Percentiles rank a stretch among this genome's conserved stretches.
phyloP scores from a whole-genome alignment of 805 yeast genomes.

The Cyberlindnera subsufficiens region DNA sequence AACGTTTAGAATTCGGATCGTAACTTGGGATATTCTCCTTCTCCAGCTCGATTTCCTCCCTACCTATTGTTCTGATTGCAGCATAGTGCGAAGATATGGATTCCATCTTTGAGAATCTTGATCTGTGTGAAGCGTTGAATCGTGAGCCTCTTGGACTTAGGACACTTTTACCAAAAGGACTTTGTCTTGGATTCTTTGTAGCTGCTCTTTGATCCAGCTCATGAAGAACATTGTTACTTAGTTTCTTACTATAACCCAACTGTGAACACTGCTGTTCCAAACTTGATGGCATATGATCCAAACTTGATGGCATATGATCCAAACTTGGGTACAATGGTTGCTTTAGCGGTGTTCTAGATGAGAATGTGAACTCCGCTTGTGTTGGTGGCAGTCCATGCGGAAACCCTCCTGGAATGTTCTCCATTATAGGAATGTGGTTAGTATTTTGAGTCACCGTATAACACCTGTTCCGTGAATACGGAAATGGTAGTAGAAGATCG shows the following conservation, averaged over 20 bases:
- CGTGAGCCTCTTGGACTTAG: slow-evolving; percentile 20
- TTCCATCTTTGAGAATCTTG: slow-evolving; percentile 27
- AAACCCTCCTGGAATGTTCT: slow-evolving; percentile 11
- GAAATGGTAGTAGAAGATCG: no score
- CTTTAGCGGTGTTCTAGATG: neutral
- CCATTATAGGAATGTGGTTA: neutral
- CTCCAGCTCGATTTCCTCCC: slow-evolving; percentile 15
- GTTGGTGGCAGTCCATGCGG: slow-evolving; percentile 1
- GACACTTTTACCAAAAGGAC: slow-evolving; percentile 8
- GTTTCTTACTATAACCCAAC: slow-evolving; percentile 27
- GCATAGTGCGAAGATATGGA: slow-evolving; percentile 29
- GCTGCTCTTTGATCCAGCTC: slow-evolving; percentile 31
- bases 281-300: slow-evolving; percentile 14
- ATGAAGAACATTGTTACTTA: slow-evolving; percentile 28
- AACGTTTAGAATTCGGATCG: slow-evolving; percentile 21
- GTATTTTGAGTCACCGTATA: neutral
- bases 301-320: slow-evolving; percentile 14
- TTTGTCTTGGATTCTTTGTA: slow-evolving; percentile 10
- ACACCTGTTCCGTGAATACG: no score
- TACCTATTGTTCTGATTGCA: slow-evolving; percentile 11
- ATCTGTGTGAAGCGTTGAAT: slow-evolving; percentile 19
- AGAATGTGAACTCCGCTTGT: neutral
- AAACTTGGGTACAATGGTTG: slow-evolving; percentile 17
- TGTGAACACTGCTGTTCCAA: slow-evolving; percentile 11
- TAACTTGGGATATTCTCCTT: slow-evolving; percentile 21